Evolutionary conservation across 2,329 filamentous ascomycete species (phyloP).

Genomic region (Dothidotthia symphoricarpi): DNA sequence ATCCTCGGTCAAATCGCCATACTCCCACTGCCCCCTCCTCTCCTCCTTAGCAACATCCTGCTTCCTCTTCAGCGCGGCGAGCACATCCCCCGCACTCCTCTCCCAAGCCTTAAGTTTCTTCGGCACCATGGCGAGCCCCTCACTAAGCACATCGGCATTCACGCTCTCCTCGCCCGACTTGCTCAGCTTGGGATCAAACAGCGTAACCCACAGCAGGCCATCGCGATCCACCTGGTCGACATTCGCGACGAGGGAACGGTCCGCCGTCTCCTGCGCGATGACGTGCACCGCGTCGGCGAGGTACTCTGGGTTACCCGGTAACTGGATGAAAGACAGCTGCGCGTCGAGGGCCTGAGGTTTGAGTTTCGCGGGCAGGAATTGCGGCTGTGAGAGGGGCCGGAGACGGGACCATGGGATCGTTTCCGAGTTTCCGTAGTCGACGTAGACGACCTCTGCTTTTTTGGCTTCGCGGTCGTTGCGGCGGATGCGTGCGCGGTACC

Average conservation of each 20-base stretch:
- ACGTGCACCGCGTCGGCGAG: constrained; percentile 74
- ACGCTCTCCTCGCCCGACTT: constrained; percentile 70
- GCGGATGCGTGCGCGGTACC: constrained; percentile 90
- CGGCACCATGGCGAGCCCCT: constrained; percentile 87
- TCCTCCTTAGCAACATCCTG: constrained; percentile 77
- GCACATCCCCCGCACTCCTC: constrained; percentile 67
- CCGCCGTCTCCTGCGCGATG: constrained; percentile 71
- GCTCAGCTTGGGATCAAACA: constrained; percentile 72
- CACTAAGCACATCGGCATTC: constrained; percentile 81
- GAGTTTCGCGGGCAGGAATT: constrained; percentile 74
- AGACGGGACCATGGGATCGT: constrained; percentile 80
- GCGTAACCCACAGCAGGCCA: constrained; percentile 77
- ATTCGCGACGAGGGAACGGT: constrained; percentile 79
- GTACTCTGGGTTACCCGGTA: constrained; percentile 75
- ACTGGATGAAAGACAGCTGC: constrained; percentile 81
- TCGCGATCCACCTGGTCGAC: constrained; percentile 85
- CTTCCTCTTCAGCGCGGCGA: constrained; percentile 69
- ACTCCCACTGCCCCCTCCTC: constrained; percentile 93
- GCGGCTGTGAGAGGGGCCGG: constrained; percentile 72
- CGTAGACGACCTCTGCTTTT: constrained; percentile 85
- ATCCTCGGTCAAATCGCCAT: constrained; percentile 84
- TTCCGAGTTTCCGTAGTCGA: constrained; percentile 96
- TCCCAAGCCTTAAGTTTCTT: constrained; percentile 92
- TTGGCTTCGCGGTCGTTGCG: constrained; percentile 87
- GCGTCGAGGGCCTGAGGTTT: constrained; percentile 86